These are phyloP conservation scores for Primulina huaijiensis DNA, from an alignment of 257 asterid genomes.

Conservation along the genomic window DNA sequence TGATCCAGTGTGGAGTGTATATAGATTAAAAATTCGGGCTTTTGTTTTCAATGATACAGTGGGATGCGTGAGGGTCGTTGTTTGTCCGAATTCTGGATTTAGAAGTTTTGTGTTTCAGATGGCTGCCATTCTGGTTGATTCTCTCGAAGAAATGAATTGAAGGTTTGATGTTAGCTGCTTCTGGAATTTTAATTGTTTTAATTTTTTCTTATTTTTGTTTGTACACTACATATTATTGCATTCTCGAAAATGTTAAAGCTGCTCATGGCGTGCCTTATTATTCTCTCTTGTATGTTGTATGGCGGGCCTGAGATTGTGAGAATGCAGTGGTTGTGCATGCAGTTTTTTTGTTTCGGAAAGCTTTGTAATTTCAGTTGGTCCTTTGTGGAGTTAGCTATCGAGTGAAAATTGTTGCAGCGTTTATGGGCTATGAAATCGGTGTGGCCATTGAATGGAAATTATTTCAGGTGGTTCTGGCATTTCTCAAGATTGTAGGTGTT, in stretches of 20 bases:
- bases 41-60: constrained; percentile 52
- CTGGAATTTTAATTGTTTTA: not conserved
- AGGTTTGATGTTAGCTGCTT: constrained; percentile 35
- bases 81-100: constrained; percentile 49
- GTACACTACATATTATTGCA: not conserved
- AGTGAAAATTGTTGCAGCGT: not conserved
- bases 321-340: not conserved
- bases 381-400: constrained; percentile 16
- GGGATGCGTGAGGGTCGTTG: constrained; percentile 66
- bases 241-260: constrained; percentile 3
- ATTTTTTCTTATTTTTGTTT: no score
- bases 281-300: not conserved
- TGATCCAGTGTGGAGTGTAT: constrained; percentile 28
- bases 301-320: no score
- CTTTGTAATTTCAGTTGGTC: not conserved
- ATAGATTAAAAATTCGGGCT: constrained; percentile 26
- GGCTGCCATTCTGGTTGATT: constrained; percentile 29
- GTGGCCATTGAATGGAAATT: not conserved
- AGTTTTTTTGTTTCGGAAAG: constrained; percentile 21
- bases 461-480: not conserved
- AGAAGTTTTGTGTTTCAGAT: constrained; percentile 25
- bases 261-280: no score
- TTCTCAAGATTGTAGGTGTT: not conserved
- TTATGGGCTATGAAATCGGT: no score
- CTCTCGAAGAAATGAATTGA: constrained; percentile 25